These are phyloP conservation scores for Penicillium sp. DNA, from an alignment of 2,329 filamentous ascomycete species.

Conservation along the genomic window DNA sequence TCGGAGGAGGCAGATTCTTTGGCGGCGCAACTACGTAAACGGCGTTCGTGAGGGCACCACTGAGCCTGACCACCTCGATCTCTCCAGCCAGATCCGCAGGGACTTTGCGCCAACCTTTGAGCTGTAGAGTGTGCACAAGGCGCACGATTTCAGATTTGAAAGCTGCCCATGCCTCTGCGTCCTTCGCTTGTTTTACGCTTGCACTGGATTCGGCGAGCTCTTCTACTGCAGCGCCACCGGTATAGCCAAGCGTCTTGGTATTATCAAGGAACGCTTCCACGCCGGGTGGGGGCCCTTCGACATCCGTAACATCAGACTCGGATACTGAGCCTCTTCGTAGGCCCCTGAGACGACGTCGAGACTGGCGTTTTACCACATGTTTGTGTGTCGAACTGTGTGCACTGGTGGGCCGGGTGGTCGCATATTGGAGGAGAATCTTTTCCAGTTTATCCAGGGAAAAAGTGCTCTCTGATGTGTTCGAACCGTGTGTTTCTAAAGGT, in stretches of 20 bases:
- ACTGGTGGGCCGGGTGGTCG: slow-evolving; percentile 34
- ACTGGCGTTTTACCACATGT: slow-evolving; percentile 23
- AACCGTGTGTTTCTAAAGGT: slow-evolving; percentile 40
- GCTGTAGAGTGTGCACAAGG: slow-evolving; percentile 78
- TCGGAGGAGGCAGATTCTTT: slow-evolving; percentile 53
- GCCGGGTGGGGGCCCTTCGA: slow-evolving; percentile 77
- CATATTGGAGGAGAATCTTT: slow-evolving; percentile 58
- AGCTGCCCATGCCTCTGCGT: slow-evolving; percentile 72
- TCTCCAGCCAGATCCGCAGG: slow-evolving; percentile 50
- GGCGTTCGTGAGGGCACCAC: slow-evolving; percentile 91
- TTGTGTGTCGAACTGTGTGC: slow-evolving; percentile 13
- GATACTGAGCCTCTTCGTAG: slow-evolving; percentile 60
- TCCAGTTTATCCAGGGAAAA: slow-evolving; percentile 78
- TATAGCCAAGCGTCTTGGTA: slow-evolving; percentile 79
- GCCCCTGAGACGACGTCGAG: slow-evolving; percentile 38
- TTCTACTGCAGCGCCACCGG: slow-evolving; percentile 51
- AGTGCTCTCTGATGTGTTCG: slow-evolving; percentile 65
- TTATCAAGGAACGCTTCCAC: slow-evolving; percentile 88
- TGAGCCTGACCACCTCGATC: slow-evolving; percentile 54
- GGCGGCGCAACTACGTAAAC: slow-evolving; percentile 93
- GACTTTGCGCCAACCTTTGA: slow-evolving; percentile 89
- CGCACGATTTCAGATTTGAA: slow-evolving; percentile 94
- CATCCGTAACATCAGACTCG: slow-evolving; percentile 81
- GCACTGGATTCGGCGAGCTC: slow-evolving; percentile 43
- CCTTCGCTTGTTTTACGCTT: slow-evolving; percentile 59